Percentiles rank a stretch among this genome's conserved stretches.
These are phyloP conservation scores for Eucalyptus tenuipes DNA, from an alignment of 345 rosid genomes.

Conservation along the genomic window DNA sequence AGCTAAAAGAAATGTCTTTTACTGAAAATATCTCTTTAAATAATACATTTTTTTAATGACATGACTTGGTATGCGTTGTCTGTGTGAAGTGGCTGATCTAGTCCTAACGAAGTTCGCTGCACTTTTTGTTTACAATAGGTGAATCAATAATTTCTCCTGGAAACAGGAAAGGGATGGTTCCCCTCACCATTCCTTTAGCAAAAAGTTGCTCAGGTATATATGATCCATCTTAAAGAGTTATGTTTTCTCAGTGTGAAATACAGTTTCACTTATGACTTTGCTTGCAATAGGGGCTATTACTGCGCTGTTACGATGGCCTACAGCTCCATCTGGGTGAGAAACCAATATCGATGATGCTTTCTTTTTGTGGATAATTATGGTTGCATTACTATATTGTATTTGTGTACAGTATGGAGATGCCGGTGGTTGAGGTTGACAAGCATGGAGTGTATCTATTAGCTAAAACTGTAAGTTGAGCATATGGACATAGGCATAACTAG, in stretches of 20 bases:
- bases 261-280: not conserved
- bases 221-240: not conserved
- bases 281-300: slow-evolving; percentile 48
- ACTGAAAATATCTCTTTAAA: not conserved
- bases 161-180: slow-evolving; percentile 59
- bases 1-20: not conserved
- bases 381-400: not conserved
- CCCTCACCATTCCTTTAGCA: slow-evolving; percentile 68
- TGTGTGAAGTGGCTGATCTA: not conserved
- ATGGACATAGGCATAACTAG: slow-evolving; percentile 1
- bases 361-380: not conserved
- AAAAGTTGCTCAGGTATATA: slow-evolving; percentile 48
- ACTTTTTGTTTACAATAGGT: slow-evolving; percentile 15
- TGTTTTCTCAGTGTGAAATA: not conserved
- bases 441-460: slow-evolving; percentile 86
- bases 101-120: not conserved
- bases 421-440: slow-evolving; percentile 82
- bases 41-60: not conserved
- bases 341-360: not conserved
- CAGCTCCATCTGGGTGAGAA: slow-evolving; percentile 82
- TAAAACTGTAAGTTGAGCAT: slow-evolving; percentile 53
- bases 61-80: not conserved
- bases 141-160: slow-evolving; percentile 69
- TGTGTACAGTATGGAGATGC: slow-evolving; percentile 72
- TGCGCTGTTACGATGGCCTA: slow-evolving; percentile 88